Evolutionary conservation across 768 basidiomycete species (phyloP), one percentile per base, ranked within the genome.

Genomic region (Russula vinacea): DNA sequence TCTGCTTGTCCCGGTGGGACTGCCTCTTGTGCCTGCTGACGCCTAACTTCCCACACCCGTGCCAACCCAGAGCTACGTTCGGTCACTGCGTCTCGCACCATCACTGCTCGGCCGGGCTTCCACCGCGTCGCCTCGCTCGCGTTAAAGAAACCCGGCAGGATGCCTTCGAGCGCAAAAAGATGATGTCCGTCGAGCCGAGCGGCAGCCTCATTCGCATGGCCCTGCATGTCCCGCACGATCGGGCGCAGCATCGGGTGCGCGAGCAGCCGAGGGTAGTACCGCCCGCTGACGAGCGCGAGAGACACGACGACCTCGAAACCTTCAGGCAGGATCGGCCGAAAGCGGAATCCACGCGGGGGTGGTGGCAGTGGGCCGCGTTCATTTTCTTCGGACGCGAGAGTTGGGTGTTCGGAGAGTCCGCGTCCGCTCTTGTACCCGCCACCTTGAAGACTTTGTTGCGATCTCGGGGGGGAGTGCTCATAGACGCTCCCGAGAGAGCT

Each of bases 231-330:
- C 49, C 82, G 69, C 16, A 81, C 81, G 24, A 68, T 69, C 5
- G 75, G 72, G 14, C 73, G 73, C 22, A 92, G 74, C 42, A 86
- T 76, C 1, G 88, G 88, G 70, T 91, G 89, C 24, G 77, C 71
- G 26, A 92, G 78, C 40, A 94, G 78, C 7, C 79, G 76, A 5
- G 91, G 88, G 71, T 94, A 94, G 72, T 94, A 94, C 60, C 92
- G 80, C 37, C 92, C 92, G 39, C 84, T 84, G 65, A 94, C 79
- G 53, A 91, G 76, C 40, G 84, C 82, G 47, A 92, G 78, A 2
- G 84, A 84, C n/a, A 91, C 67, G 22, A 88, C 81, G 17, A 81
- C 16, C 73, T 92, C 89, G 64, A 82, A 73, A 0, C 82, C 87
- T 8, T 83, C 76, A 2, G 78, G 70, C 16, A 91, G 78, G 61